Evolutionary conservation across 805 yeast species (phyloP), one percentile per base, ranked within the genome.

Genomic region (Sugiyamaella boreocaroliniensis): DNA sequence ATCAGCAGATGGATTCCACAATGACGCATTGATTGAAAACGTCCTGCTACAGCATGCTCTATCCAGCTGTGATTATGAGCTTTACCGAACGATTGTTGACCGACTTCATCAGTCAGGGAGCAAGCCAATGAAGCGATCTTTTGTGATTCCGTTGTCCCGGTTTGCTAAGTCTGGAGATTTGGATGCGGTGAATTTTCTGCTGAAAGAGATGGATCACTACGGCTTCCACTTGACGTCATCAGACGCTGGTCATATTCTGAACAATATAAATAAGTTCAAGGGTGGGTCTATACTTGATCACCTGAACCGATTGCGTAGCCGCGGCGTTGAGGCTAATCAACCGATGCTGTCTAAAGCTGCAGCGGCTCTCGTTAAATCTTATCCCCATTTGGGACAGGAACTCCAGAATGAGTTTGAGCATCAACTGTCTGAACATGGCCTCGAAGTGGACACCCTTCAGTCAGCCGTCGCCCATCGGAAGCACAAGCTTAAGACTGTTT

Each of bases 11-110:
- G 54, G 53, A 8, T 26, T 56, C 26, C 50, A 43, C 10, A 26
- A 29, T 22, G 26, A 44, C 11, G 46, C 50, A 10, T 45, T 29
- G 10, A 47, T 56, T 18, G 47, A 37, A 41, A 53, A 54, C 29
- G 48, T 43, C 14, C 32, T 49, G 26, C 22, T 51, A 16, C 46
- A 34, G 20, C 49, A 43, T 26, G 57, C 59, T 8, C 37, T 56
- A 8, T 10, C 22, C 26, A 46, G 51, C 14, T 29, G 43, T 11
- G 52, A 49, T 16, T 43, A 42, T 14, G 40, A 49, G n/a, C 32
- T 2, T 3, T 43, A 42, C 18, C 14, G 32, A 6, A 49, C 29
- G 4, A 29, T 49, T 11, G 1, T 49, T 14, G 26, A 18, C 12
- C n/a, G 26, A 32, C 41, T 29, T 18, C n/a, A 29, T 2, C n/a